Base-by-base conservation (phyloP, 192 early-diverging fungal genomes). In the Funneliformis mosseae region DNA sequence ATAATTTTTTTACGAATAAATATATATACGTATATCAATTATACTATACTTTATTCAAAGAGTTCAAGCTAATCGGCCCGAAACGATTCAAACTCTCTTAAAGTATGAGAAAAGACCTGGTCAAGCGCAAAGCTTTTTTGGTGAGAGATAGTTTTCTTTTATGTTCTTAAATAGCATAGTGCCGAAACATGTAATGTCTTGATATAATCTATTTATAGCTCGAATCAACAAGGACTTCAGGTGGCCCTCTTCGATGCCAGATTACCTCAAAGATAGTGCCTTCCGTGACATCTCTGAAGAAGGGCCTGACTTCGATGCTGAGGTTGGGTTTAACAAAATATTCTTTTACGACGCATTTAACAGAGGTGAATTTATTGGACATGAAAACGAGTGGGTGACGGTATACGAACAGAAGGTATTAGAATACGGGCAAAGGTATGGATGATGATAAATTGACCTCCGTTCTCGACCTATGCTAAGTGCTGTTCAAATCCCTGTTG, bases 331-430 rank as follows among this genome's bases (percentile, higher is more conserved):
- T 25, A 76, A 76, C 33, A 33, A 33, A 33, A 0, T 76, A 76
- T 76, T 76, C 42, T 76, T 76, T 18, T 76, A 76, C 59, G 62
- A 76, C 27, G 55, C 74, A 76, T 18, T 74, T 41, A 25, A 75
- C 23, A 75, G 39, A 8, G 48, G 25, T 41, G 14, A 75, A 75
- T 75, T 75, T 75, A 4, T 10, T 18, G 48, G 21, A 75, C 55
- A 39, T 8, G 14, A 75, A 75, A 50, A 55, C 14, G 46, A 75
- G 3, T 75, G 48, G 45, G 74, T 75, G 5, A 75, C 48, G 9
- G 28, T 75, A 28, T 11, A 75, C 38, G 60, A 75, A 7, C 48
- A 75, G 9, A 75, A 7, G 11, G 6, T 60, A 60, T 39, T 75
- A 60, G 28, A 75, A 5, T 75, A 75, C 60, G 48, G 74, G 55